These are phyloP conservation scores for Talaromyces funiculosus DNA, from an alignment of 2,329 filamentous ascomycete genomes.

Conservation along the genomic window DNA sequence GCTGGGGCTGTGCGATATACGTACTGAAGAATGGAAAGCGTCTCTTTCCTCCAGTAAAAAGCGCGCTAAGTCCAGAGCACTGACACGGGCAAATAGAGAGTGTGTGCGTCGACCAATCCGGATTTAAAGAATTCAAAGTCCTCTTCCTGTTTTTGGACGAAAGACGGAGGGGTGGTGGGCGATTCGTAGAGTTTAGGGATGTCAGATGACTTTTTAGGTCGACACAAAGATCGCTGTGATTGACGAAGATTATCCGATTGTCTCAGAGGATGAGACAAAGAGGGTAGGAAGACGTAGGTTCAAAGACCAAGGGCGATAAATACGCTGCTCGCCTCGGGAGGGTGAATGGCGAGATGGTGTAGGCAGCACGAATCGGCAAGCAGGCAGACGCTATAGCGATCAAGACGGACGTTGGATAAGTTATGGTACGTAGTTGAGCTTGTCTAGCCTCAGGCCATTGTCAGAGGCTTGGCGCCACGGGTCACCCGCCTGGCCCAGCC, in stretches of 20 bases:
- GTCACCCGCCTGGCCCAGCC: neutral
- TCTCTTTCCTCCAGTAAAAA: conserved; percentile 2
- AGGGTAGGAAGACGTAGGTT: neutral
- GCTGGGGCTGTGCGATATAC: neutral
- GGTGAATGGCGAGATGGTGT: neutral
- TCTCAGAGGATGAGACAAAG: conserved; percentile 6
- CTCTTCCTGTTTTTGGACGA: neutral
- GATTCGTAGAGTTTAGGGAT: conserved; percentile 4
- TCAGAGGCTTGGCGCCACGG: neutral
- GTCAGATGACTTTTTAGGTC: conserved; percentile 10
- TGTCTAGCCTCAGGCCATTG: conserved; percentile 1
- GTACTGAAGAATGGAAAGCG: neutral
- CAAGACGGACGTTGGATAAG: too few species aligned
- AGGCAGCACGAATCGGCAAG: neutral
- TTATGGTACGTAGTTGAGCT: too few species aligned
- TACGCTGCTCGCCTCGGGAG: neutral
- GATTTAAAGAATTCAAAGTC: neutral
- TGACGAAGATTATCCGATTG: conserved; percentile 2
- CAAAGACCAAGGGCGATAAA: neutral
- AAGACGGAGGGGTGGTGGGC: neutral
- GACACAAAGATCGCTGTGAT: neutral
- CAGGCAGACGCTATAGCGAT: neutral
- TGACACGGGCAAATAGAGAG: neutral
- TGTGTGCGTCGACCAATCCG: neutral
- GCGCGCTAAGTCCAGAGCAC: neutral